phyloP scores from a whole-genome alignment of 768 basidiomycete species.

The Collybiopsis luxurians region DNA sequence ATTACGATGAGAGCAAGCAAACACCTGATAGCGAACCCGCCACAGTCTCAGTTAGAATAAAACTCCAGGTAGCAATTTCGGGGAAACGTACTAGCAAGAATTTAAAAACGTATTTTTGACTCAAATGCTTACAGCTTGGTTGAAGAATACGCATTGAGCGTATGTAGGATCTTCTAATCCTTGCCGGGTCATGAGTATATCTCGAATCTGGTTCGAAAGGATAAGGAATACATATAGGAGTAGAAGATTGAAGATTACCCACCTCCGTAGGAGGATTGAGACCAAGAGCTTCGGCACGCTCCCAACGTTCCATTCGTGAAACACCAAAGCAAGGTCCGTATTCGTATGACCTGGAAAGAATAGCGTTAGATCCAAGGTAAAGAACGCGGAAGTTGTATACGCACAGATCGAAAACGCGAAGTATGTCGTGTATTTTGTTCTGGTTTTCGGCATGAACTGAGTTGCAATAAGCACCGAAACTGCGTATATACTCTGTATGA shows the following conservation, averaged over 20 bases:
- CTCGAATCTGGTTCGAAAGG: constrained; percentile 53
- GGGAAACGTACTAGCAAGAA: not conserved
- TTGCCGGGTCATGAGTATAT: constrained; percentile 72
- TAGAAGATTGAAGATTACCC: constrained; percentile 17
- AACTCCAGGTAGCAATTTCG: too few species aligned
- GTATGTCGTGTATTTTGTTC: constrained; percentile 65
- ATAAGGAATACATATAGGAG: not conserved
- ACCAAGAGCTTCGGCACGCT: constrained; percentile 75
- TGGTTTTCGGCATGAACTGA: constrained; percentile 66
- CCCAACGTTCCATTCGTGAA: constrained; percentile 84
- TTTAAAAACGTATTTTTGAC: constrained; percentile 1
- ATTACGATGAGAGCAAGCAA: too few species aligned
- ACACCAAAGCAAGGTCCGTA: constrained; percentile 82
- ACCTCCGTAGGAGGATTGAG: constrained; percentile 81
- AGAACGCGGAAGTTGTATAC: constrained; percentile 15
- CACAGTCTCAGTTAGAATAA: too few species aligned
- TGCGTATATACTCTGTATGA: not conserved
- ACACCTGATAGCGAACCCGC: too few species aligned
- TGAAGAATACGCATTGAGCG: constrained; percentile 61
- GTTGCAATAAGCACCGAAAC: constrained; percentile 2
- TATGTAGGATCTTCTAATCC: constrained; percentile 53
- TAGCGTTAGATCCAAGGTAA: not conserved
- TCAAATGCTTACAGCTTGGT: constrained; percentile 29
- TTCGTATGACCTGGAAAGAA: constrained; percentile 56
- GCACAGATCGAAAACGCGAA: constrained; percentile 78